Evolutionary conservation across 179 eudicot species (phyloP).

Genomic region (Drosera spatulata): DNA sequence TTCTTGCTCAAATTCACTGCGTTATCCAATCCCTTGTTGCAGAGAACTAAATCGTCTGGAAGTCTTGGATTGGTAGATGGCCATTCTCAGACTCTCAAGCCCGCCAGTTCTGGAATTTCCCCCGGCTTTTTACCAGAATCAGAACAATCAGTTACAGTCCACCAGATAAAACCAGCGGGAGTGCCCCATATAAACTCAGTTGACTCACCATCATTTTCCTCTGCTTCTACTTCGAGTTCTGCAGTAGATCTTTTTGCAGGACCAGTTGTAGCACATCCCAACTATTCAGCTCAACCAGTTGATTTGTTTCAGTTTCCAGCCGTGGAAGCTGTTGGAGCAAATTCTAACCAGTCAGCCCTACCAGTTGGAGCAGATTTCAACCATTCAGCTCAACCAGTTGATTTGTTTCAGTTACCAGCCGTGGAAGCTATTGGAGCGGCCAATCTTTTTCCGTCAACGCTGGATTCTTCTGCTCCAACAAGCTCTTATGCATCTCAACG

Average conservation of each 20-base stretch:
- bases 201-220: conserved; percentile 21
- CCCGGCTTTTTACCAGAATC: conserved; percentile 25
- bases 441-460: conserved; percentile 27
- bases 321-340: too few relatives aligned
- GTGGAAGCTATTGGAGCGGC: conserved; percentile 16
- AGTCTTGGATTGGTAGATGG: conserved; percentile 55
- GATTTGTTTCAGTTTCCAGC: conserved; percentile 14
- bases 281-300: conserved; percentile 15
- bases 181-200: too few relatives aligned
- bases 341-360: not conserved
- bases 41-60: conserved; percentile 65
- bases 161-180: conserved; percentile 18
- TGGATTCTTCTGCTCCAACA: conserved; percentile 24
- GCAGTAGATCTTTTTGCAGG: conserved; percentile 42
- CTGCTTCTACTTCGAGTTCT: conserved; percentile 21
- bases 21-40: conserved; percentile 13
- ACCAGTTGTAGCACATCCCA: conserved; percentile 21
- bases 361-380: conserved; percentile 22
- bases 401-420: conserved; percentile 40
- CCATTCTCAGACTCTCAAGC: conserved; percentile 34
- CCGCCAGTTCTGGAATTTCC: conserved; percentile 27
- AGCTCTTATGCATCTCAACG: conserved; percentile 19
- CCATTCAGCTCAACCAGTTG: conserved; percentile 18
- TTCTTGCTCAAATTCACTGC: not conserved
- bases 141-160: conserved; percentile 18